phyloP scores from a whole-genome alignment of 2,329 filamentous ascomycete species.

The Helicocarpus griseus region DNA sequence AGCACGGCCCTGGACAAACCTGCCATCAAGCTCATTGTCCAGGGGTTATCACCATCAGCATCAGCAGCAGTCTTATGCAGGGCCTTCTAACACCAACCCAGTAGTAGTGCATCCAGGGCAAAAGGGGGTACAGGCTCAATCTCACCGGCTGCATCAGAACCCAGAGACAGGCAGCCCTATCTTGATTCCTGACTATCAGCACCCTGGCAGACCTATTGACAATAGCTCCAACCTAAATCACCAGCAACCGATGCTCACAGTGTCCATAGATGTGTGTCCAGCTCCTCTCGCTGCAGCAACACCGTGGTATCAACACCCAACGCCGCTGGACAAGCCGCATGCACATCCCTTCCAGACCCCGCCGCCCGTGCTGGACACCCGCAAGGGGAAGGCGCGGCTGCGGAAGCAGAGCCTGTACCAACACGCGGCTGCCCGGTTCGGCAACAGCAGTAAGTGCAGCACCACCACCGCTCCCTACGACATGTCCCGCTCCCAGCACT shows the following conservation, averaged over 20 bases:
- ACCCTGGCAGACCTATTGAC: not conserved
- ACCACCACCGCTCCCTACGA: not conserved
- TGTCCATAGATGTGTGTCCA: constrained; percentile 9
- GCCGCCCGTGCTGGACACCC: constrained; percentile 9
- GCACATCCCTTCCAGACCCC: constrained; percentile 12
- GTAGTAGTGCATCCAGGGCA: constrained; percentile 1
- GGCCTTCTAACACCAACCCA: constrained; percentile 4
- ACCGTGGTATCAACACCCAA: constrained; percentile 11
- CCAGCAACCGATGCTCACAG: constrained; percentile 7
- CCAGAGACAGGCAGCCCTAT: constrained; percentile 4
- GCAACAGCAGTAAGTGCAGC: not conserved
- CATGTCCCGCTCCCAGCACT: not conserved
- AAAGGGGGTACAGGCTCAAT: not conserved
- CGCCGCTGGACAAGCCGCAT: constrained; percentile 10
- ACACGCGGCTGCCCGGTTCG: not conserved
- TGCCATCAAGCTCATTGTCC: constrained; percentile 3
- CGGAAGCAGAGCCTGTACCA: constrained; percentile 2
- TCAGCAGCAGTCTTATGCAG: not conserved
- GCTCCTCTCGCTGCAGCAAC: constrained; percentile 4
- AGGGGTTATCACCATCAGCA: too few relatives aligned
- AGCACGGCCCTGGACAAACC: not conserved
- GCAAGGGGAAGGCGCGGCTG: constrained; percentile 1
- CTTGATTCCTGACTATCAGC: constrained; percentile 7
- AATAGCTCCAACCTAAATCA: constrained; percentile 1
- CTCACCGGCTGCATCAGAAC: constrained; percentile 6